Base-by-base conservation (phyloP, 2,329 filamentous ascomycete species). In the Paracamarosporium sp. region DNA sequence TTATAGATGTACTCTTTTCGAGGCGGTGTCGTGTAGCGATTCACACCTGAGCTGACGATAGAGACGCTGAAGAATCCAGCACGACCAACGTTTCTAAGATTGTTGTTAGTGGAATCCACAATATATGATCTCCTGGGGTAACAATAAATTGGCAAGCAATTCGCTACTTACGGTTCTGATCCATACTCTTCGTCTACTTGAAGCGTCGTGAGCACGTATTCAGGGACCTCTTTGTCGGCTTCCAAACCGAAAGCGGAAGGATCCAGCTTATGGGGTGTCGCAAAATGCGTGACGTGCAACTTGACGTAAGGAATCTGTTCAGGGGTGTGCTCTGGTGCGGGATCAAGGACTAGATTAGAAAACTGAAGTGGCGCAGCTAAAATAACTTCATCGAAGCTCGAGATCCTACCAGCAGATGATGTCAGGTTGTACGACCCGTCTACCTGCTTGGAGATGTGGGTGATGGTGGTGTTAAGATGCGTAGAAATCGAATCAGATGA, bases 211-310 rank as follows among this genome's bases (percentile, higher is more conserved):
- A 97, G 86, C 45, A 99, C 85, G 20, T 86, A 87, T 57, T 86
- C 87, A 0, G 95, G 95, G 0, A 90, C 86, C 15, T 80, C 74
- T 28, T 80, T 77, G n/a, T 78, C 82, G 0, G 83, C 73, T 1
- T 81, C 70, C 1, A 96, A 81, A 55, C 86, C 86, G 81, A 98
- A 98, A 72, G 88, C 93, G 2, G 75, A 75, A 0, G 90, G 84
- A 20, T 86, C 88, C n/a, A 96, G 83, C n/a, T 79, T 83, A 65
- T 88, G 86, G 0, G 91, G 88, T 0, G 92, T 91, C 0, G 93
- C 83, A 69, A 99, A 94, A 0, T 98, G 85, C 0, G 94, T 98
- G 51, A 97, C 94, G 70, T 98, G 90, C 0, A 98, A 84, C 46
- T 86, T 85, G 2, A 92, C 91, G 73, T 97, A 99, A 0, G 92